Evolutionary conservation across 1,284 basidiomycete species (phyloP), one percentile per base, ranked within the genome.

Genomic region (Leccinum pachyderme): DNA sequence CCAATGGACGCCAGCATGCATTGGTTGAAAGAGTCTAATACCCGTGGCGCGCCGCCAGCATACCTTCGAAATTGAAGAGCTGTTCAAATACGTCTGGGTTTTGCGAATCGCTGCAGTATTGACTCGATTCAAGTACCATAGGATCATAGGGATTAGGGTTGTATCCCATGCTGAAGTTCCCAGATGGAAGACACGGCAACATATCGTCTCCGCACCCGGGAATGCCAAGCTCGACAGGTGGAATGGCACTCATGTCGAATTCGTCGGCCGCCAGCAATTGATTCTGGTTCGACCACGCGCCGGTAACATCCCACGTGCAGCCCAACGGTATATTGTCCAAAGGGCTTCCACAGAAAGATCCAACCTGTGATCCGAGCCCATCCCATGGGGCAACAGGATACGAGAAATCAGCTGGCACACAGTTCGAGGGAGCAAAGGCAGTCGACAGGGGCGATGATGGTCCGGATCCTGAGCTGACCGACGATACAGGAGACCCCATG

Each of bases 181-280:
- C 63, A 24, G 57, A 43, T 28, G 49, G 48, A 9, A 47, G 24
- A 2, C 54, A 47, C 13, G 56, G 48, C 52, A 63, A 12, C 2
- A 64, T 39, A 4, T 69, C 59, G 39, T 69, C 58, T 33, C 65
- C 64, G 15, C 70, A 72, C 5, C 62, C 68, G 39, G 72, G 67
- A 31, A 77, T 60, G 25, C 77, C 77, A 47, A 79, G 65, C 55
- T 79, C 75, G 65, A 80, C 73, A 0, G 78, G 77, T 41, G 77
- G 77, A 57, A 79, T 80, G 29, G 74, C 63, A 51, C 51, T 61
- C 58, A 80, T 64, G 63, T 77, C 77, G 65, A 80, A 79, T 67
- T 80, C 77, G 60, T 78, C 78, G 39, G 69, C 72, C 45, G 69
- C 70, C 55, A 80, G 67, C 55, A 72, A 61, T 37, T 73, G 72